A percentile compares a stretch with the other conserved stretches of the same genome.
phyloP scores from a whole-genome alignment of 495 filamentous ascomycete genomes.

The Penicillium psychrofluorescens region DNA sequence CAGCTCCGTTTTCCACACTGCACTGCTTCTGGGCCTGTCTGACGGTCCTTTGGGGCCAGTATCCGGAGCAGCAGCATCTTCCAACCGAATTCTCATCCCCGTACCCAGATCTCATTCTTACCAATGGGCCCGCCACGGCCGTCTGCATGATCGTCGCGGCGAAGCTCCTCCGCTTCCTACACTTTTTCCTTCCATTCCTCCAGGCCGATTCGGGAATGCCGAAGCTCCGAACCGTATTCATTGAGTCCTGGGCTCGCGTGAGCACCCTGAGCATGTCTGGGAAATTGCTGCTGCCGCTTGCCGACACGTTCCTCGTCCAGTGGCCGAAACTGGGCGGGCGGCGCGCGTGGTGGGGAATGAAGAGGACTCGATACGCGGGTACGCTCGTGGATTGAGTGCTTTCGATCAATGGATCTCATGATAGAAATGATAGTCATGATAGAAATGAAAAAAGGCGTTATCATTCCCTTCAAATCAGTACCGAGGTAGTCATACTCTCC shows the following conservation, averaged over 20 bases:
- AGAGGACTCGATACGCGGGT: constrained; percentile 36
- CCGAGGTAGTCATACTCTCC: constrained; percentile 1
- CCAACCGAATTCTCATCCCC: constrained; percentile 12
- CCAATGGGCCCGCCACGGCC: constrained; percentile 83
- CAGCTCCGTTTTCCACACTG: constrained; percentile 54
- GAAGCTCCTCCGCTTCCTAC: constrained; percentile 56
- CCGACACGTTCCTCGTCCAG: constrained; percentile 69
- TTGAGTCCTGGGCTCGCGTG: constrained; percentile 88
- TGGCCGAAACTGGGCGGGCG: constrained; percentile 53
- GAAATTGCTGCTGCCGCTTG: constrained; percentile 55
- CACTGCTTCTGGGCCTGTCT: constrained; percentile 46
- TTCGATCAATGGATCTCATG: not conserved
- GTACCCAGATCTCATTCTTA: constrained; percentile 68
- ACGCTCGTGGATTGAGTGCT: constrained; percentile 34
- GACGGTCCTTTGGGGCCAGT: constrained; percentile 33
- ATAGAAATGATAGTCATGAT: not conserved
- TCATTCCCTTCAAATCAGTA: no score
- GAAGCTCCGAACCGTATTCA: constrained; percentile 56
- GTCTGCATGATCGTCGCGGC: constrained; percentile 70
- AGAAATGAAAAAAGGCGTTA: no score
- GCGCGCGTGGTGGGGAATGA: constrained; percentile 35
- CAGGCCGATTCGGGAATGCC: not conserved
- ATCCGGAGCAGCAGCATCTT: constrained; percentile 20
- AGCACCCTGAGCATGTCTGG: constrained; percentile 74
- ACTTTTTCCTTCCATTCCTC: constrained; percentile 3